Evolutionary conservation across 345 rosid species (phyloP).

Genomic region (Boechera retrofracta): DNA sequence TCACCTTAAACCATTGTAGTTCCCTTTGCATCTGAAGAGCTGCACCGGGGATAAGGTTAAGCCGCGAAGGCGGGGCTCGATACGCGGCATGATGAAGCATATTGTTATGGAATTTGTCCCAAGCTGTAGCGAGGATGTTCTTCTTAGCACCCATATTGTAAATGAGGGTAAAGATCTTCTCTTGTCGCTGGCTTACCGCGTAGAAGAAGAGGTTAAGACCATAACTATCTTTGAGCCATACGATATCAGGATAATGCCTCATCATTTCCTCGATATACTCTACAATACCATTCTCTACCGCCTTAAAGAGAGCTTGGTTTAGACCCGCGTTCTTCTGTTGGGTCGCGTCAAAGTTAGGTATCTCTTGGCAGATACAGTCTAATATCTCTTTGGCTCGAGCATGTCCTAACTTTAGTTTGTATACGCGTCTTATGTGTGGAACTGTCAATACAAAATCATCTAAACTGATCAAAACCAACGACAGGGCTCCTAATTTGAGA

Average conservation of each 20-base stretch:
- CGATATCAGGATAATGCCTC: slow-evolving; percentile 57
- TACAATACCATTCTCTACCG: slow-evolving; percentile 63
- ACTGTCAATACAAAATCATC: slow-evolving; percentile 45
- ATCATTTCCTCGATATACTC: slow-evolving; percentile 64
- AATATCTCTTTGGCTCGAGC: slow-evolving; percentile 57
- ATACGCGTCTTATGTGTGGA: slow-evolving; percentile 52
- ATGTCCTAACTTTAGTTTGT: slow-evolving; percentile 61
- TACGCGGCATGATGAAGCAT: slow-evolving; percentile 75
- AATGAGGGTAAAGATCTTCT: slow-evolving; percentile 72
- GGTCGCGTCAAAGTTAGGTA: slow-evolving; percentile 45
- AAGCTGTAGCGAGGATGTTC: slow-evolving; percentile 50
- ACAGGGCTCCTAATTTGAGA: background rate
- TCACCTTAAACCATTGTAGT: slow-evolving; percentile 80
- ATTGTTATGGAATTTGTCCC: slow-evolving; percentile 57
- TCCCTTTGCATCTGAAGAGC: slow-evolving; percentile 88
- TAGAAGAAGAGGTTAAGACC: slow-evolving; percentile 57
- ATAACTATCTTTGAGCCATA: slow-evolving; percentile 58
- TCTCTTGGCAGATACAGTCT: slow-evolving; percentile 54
- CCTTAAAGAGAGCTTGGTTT: slow-evolving; percentile 55
- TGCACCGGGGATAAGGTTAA: slow-evolving; percentile 70
- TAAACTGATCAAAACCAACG: slow-evolving; percentile 1
- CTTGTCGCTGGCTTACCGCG: slow-evolving; percentile 70
- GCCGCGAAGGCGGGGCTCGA: slow-evolving; percentile 61
- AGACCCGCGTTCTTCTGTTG: slow-evolving; percentile 49
- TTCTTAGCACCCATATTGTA: slow-evolving; percentile 71